Evolutionary conservation across 352 stramenopile species (phyloP).

Genomic region (Globisporangium abappressorium): DNA sequence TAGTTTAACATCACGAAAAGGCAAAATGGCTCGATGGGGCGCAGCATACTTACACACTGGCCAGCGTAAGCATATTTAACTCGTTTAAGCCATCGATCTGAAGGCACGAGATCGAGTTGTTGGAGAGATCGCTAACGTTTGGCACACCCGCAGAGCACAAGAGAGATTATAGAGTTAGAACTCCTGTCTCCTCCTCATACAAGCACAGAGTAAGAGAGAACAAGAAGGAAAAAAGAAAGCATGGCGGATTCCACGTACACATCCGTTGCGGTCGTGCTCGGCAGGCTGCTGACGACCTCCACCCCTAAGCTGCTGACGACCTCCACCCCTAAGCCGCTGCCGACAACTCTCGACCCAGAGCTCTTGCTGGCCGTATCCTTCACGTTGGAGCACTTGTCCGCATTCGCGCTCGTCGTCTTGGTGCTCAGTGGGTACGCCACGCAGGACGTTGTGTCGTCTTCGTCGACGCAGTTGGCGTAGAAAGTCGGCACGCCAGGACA

Average conservation of each 20-base stretch:
- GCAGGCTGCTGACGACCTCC: slow-evolving; percentile 6
- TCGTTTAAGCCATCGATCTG: not conserved
- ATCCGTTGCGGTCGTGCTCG: not conserved
- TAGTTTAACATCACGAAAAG: not conserved
- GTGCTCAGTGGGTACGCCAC: slow-evolving; percentile 10
- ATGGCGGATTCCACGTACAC: not conserved
- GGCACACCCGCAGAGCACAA: no score
- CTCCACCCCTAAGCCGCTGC: not conserved
- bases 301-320: slow-evolving; percentile 7
- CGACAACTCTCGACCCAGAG: no score
- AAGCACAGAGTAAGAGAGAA: not conserved
- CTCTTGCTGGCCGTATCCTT: not conserved
- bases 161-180: no score
- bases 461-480: slow-evolving; percentile 4
- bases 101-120: slow-evolving; percentile 19
- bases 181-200: not conserved
- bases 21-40: not conserved
- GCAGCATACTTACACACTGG: slow-evolving; percentile 1
- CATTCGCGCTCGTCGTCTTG: not conserved
- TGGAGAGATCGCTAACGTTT: slow-evolving; percentile 2
- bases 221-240: no score
- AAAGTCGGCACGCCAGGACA: slow-evolving; percentile 11
- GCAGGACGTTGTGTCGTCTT: not conserved
- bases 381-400: slow-evolving; percentile 6
- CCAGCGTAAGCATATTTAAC: not conserved